Evolutionary conservation across 306 rosid species (phyloP).

Genomic region (Rosa multiflora): DNA sequence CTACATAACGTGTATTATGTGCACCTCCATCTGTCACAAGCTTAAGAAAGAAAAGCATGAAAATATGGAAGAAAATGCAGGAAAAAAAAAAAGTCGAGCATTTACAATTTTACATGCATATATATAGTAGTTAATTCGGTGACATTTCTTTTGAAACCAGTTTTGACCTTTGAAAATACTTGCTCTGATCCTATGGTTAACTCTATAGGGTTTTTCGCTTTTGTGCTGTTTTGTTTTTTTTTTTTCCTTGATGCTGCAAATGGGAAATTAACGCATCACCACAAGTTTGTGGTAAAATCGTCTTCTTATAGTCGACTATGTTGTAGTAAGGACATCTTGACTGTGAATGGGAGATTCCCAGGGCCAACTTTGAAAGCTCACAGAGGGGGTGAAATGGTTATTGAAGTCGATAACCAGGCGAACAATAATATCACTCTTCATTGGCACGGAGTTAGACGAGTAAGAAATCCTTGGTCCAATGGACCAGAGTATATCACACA

Average conservation of each 20-base stretch:
- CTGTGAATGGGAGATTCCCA: slow-evolving; percentile 57
- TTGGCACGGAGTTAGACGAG: slow-evolving; percentile 64
- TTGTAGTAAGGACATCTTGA: slow-evolving; percentile 52
- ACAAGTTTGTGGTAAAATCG: slow-evolving; percentile 31
- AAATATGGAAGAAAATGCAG: not conserved
- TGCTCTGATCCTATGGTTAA: slow-evolving; percentile 1
- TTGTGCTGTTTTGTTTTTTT: not conserved
- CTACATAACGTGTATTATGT: too few relatives aligned
- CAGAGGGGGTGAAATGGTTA: slow-evolving; percentile 50
- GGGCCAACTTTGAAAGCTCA: slow-evolving; percentile 53
- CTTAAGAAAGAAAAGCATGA: too few relatives aligned
- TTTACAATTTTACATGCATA: not conserved
- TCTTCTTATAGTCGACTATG: slow-evolving; percentile 49
- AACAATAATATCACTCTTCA: slow-evolving; percentile 50
- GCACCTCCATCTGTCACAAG: too few relatives aligned
- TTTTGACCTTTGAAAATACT: not conserved
- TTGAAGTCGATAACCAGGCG: slow-evolving; percentile 51
- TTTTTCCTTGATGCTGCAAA: not conserved
- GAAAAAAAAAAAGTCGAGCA: not conserved
- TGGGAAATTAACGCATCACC: slow-evolving; percentile 12
- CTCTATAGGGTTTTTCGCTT: not conserved
- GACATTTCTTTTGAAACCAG: not conserved
- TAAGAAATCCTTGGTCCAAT: slow-evolving; percentile 63
- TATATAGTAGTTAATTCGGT: not conserved
- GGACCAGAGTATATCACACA: slow-evolving; percentile 63